Evolutionary conservation across 2,329 filamentous ascomycete species (phyloP).

Genomic region (Reticulascus tulasneorum): DNA sequence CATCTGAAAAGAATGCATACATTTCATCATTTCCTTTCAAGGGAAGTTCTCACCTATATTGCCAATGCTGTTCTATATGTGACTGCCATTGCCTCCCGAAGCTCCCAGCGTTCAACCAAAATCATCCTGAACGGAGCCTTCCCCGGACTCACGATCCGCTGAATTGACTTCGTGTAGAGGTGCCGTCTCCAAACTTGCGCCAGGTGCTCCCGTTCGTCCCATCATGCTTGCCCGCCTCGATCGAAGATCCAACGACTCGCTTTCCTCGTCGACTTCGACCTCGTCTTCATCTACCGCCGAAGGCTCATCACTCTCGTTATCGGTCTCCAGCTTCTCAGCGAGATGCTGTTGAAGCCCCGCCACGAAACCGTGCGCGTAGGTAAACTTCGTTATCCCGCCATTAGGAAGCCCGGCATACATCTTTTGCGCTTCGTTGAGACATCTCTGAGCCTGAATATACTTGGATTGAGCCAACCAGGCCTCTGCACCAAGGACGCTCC

Average conservation of each 20-base stretch:
- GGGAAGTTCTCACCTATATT: too few relatives aligned
- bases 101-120: conserved; percentile 17
- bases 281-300: conserved; percentile 31
- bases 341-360: conserved; percentile 46
- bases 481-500: conserved; percentile 79
- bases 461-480: conserved; percentile 78
- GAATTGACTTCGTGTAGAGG: conserved; percentile 31
- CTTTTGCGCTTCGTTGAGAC: conserved; percentile 64
- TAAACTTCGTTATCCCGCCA: conserved; percentile 49
- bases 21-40: too few relatives aligned
- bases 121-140: conserved; percentile 13
- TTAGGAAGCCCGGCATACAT: conserved; percentile 49
- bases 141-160: conserved; percentile 7
- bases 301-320: conserved; percentile 19
- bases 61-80: too few relatives aligned
- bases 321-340: conserved; percentile 40
- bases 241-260: conserved; percentile 51
- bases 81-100: too few relatives aligned
- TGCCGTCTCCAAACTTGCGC: conserved; percentile 45
- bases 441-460: conserved; percentile 71
- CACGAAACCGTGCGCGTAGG: conserved; percentile 48
- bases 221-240: conserved; percentile 54
- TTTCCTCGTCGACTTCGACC: conserved; percentile 44
- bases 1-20: too few relatives aligned
- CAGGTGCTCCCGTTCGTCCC: conserved; percentile 33